phyloP scores from a whole-genome alignment of 2,329 filamentous ascomycete genomes.

The Blastomyces gilchristii region DNA sequence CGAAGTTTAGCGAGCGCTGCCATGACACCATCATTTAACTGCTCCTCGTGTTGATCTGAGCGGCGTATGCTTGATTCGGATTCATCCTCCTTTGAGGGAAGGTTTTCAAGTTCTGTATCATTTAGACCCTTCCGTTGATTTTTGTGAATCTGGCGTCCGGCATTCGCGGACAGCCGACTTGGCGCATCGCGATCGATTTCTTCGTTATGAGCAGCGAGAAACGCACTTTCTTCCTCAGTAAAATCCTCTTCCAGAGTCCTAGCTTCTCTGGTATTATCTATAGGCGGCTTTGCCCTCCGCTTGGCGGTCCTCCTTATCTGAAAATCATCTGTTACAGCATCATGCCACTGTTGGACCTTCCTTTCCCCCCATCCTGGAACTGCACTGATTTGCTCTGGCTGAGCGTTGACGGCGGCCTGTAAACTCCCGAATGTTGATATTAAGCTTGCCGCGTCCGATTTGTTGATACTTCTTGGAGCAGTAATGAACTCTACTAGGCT shows the following conservation, averaged over 20 bases:
- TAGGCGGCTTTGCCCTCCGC: conserved; percentile 27
- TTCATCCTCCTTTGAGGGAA: not conserved
- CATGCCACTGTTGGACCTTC: conserved; percentile 81
- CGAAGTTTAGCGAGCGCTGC: conserved; percentile 49
- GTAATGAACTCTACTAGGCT: conserved; percentile 88
- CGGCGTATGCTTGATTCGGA: not conserved
- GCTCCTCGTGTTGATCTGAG: conserved; percentile 18
- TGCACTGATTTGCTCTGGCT: conserved; percentile 70
- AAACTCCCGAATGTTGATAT: conserved; percentile 89
- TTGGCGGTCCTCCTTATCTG: conserved; percentile 61
- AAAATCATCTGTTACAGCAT: conserved; percentile 75
- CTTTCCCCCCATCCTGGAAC: conserved; percentile 93
- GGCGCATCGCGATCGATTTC: conserved; percentile 10
- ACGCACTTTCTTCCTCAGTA: conserved; percentile 23
- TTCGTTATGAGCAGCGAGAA: conserved; percentile 19
- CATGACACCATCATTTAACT: conserved; percentile 49
- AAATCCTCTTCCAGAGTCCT: not conserved
- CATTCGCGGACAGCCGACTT: not conserved
- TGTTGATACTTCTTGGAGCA: conserved; percentile 79
- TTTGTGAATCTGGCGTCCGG: not conserved
- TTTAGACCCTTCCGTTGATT: conserved; percentile 3
- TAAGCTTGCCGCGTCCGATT: conserved; percentile 81
- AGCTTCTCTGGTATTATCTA: conserved; percentile 15
- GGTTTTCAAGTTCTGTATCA: not conserved
- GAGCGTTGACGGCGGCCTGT: conserved; percentile 74